phyloP scores from a whole-genome alignment of 495 filamentous ascomycete genomes.

The Bathelium albidoporum region DNA sequence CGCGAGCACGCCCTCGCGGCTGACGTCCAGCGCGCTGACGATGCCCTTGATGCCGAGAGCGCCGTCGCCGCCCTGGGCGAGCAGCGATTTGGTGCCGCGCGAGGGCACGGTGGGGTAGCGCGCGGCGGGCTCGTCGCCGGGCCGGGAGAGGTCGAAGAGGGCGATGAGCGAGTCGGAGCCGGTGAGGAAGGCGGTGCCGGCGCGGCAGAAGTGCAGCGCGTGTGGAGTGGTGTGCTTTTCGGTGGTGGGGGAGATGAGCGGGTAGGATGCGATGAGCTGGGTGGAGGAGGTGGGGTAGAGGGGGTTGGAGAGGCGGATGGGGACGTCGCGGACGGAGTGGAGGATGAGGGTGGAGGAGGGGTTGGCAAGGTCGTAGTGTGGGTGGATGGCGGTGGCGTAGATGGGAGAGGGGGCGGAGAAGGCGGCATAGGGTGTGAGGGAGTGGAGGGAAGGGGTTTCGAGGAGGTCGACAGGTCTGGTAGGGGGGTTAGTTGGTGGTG shows the following conservation, averaged over 20 bases:
- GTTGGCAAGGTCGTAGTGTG: slow-evolving; percentile 56
- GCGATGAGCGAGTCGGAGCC: slow-evolving; percentile 65
- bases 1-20: slow-evolving; percentile 52
- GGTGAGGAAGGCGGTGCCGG: slow-evolving; percentile 55
- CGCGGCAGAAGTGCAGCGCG: slow-evolving; percentile 57
- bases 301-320: slow-evolving; percentile 62
- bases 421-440: slow-evolving; percentile 50
- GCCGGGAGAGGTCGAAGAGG: slow-evolving; percentile 64
- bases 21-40: slow-evolving; percentile 54
- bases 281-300: slow-evolving; percentile 23
- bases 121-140: slow-evolving; percentile 51
- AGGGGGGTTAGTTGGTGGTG: background rate
- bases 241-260: slow-evolving; percentile 59
- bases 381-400: slow-evolving; percentile 60
- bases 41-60: slow-evolving; percentile 77
- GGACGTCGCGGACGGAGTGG: slow-evolving; percentile 56
- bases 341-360: slow-evolving; percentile 59
- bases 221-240: slow-evolving; percentile 70
- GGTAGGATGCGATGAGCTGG: slow-evolving; percentile 49
- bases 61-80: too few species aligned
- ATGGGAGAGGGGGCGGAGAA: slow-evolving; percentile 57
- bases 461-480: slow-evolving; percentile 57
- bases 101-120: slow-evolving; percentile 64
- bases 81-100: slow-evolving; percentile 55
- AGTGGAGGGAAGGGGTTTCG: slow-evolving; percentile 35